Conservation (phyloP, 2,329 filamentous ascomycete genomes). For the Geosmithia flava region DNA sequence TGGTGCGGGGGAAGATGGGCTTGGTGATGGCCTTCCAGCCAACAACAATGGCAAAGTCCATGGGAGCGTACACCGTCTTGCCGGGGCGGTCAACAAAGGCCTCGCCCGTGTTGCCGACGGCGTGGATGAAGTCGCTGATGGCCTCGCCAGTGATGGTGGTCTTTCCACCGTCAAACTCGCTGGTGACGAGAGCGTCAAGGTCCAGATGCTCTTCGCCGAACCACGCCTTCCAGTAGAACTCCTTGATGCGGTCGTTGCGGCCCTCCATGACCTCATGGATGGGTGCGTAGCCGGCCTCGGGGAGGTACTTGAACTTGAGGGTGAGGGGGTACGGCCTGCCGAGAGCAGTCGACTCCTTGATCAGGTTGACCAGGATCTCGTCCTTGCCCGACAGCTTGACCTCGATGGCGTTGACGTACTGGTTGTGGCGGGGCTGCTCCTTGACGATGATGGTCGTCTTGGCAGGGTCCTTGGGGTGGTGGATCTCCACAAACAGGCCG, state of each 20-base stretch:
- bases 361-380: slow-evolving; percentile 79
- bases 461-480: slow-evolving; percentile 65
- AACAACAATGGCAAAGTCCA: slow-evolving; percentile 98
- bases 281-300: slow-evolving; percentile 92
- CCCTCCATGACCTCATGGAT: slow-evolving; percentile 93
- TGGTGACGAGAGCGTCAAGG: slow-evolving; percentile 73
- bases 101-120: slow-evolving; percentile 94
- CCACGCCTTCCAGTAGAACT: slow-evolving; percentile 98
- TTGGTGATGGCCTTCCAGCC: slow-evolving; percentile 99
- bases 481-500: slow-evolving; percentile 82
- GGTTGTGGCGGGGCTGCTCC: slow-evolving; percentile 76
- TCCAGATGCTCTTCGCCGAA: slow-evolving; percentile 79
- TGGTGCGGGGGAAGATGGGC: slow-evolving; percentile 93
- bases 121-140: slow-evolving; percentile 98
- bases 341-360: slow-evolving; percentile 83
- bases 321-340: slow-evolving; percentile 72
- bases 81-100: slow-evolving; percentile 93
- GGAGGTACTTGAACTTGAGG: slow-evolving; percentile 85
- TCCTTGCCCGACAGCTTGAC: slow-evolving; percentile 63
- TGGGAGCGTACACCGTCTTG: slow-evolving; percentile 88
- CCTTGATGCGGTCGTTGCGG: slow-evolving; percentile 96
- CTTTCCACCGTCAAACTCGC: slow-evolving; percentile 81
- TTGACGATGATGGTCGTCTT: slow-evolving; percentile 80
- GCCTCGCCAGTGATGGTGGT: slow-evolving; percentile 80
- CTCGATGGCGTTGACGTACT: slow-evolving; percentile 80